A percentile compares a stretch with the other conserved stretches of the same genome.
Evolutionary conservation across 345 rosid genomes (phyloP).

Genomic region (Citrus inodora): DNA sequence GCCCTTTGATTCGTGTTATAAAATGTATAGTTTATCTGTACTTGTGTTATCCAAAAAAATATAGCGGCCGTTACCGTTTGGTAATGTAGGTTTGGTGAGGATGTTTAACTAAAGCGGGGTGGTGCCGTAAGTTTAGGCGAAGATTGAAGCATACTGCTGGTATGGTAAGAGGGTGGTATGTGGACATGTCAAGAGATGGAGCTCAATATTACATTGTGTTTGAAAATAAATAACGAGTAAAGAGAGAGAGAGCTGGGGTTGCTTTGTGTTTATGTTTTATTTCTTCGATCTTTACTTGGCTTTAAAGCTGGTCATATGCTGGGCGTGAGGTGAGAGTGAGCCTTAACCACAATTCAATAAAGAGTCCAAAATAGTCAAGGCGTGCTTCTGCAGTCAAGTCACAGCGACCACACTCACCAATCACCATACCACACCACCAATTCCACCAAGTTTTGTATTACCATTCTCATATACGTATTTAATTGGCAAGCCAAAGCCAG

Average conservation of each 20-base stretch:
- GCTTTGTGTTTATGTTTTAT: neutral
- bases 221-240: neutral
- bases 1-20: neutral
- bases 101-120: neutral
- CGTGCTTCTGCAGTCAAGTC: slow-evolving; percentile 10
- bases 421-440: neutral
- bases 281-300: slow-evolving; percentile 35
- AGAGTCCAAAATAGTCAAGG: slow-evolving; percentile 12
- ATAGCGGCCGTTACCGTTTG: slow-evolving; percentile 22
- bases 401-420: neutral
- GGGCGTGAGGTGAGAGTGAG: slow-evolving; percentile 23
- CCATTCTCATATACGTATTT: neutral
- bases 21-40: neutral
- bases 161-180: neutral
- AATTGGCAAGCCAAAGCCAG: neutral
- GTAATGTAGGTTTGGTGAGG: slow-evolving; percentile 10
- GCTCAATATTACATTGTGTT: neutral
- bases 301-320: slow-evolving; percentile 47
- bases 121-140: neutral
- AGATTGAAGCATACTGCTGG: neutral
- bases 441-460: neutral
- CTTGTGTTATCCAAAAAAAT: too few species aligned
- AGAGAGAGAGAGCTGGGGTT: neutral
- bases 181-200: neutral
- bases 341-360: neutral